These are phyloP conservation scores for Dothidotthia symphoricarpi DNA, from an alignment of 2,329 filamentous ascomycete genomes.

Conservation along the genomic window DNA sequence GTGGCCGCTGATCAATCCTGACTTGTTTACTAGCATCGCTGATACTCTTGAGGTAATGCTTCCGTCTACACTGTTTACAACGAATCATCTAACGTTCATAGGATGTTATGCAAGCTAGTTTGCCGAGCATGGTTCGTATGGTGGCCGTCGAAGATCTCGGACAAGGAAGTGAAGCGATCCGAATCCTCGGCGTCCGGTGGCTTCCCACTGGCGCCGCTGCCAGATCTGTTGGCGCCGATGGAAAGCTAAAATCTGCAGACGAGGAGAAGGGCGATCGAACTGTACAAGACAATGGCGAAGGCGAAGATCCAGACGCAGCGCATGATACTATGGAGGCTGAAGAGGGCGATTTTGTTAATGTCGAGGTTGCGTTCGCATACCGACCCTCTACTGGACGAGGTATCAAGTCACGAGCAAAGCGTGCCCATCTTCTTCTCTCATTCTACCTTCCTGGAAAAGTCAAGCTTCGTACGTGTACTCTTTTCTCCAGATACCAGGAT, in stretches of 20 bases:
- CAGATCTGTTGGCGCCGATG: constrained; percentile 58
- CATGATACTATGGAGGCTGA: constrained; percentile 64
- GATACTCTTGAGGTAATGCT: constrained; percentile 62
- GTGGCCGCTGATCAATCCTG: constrained; percentile 74
- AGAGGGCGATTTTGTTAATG: constrained; percentile 74
- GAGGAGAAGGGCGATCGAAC: constrained; percentile 52
- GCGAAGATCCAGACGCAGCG: constrained; percentile 34
- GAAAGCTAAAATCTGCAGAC: constrained; percentile 53
- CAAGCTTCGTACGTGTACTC: constrained; percentile 47
- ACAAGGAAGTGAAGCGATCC: constrained; percentile 68
- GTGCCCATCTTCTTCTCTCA: constrained; percentile 69
- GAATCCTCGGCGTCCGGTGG: constrained; percentile 70
- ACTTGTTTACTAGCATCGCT: constrained; percentile 66
- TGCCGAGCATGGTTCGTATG: constrained; percentile 69
- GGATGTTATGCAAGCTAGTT: constrained; percentile 76
- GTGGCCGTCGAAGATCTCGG: constrained; percentile 73
- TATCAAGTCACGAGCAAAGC: constrained; percentile 63
- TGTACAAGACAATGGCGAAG: constrained; percentile 46
- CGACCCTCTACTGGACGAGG: constrained; percentile 62
- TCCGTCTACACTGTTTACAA: background rate
- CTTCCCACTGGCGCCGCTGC: constrained; percentile 69
- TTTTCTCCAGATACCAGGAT: background rate
- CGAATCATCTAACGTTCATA: constrained; percentile 16
- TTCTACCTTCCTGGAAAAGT: constrained; percentile 64
- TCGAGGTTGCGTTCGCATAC: constrained; percentile 74